Evolutionary conservation across 352 stramenopile species (phyloP).

Genomic region (Pythium periplocum): DNA sequence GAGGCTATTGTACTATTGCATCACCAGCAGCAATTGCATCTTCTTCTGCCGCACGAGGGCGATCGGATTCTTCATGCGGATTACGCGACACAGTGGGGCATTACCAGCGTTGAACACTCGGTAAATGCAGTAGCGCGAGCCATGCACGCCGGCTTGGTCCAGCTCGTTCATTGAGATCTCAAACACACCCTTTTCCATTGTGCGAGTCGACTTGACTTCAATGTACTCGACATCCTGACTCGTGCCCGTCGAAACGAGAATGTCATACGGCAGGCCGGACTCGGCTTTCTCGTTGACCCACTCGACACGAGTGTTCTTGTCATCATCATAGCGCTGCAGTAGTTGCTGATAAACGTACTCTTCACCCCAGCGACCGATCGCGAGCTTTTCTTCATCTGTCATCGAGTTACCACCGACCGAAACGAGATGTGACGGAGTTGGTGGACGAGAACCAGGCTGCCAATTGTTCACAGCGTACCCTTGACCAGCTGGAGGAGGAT

Average conservation of each 20-base stretch:
- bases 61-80: constrained; percentile 82
- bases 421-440: not conserved
- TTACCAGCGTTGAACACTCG: constrained; percentile 83
- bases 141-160: constrained; percentile 71
- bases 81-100: constrained; percentile 57
- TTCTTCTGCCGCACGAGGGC: constrained; percentile 78
- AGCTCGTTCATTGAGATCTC: constrained; percentile 89
- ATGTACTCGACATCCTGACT: constrained; percentile 65
- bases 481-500: too few relatives aligned
- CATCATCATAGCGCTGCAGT: constrained; percentile 30
- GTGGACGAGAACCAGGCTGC: too few relatives aligned
- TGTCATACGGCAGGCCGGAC: constrained; percentile 79
- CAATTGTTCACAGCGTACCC: too few relatives aligned
- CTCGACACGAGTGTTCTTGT: constrained; percentile 29
- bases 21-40: constrained; percentile 71
- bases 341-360: constrained; percentile 80
- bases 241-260: constrained; percentile 42
- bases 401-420: constrained; percentile 37
- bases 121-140: constrained; percentile 80
- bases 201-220: constrained; percentile 84
- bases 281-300: constrained; percentile 83
- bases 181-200: constrained; percentile 83
- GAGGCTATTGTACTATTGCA: constrained; percentile 38
- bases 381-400: constrained; percentile 66
- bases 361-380: constrained; percentile 80